Evolutionary conservation across 2,329 filamentous ascomycete species (phyloP), one percentile per base, ranked within the genome.

Genomic region (Nemania bipapillata): DNA sequence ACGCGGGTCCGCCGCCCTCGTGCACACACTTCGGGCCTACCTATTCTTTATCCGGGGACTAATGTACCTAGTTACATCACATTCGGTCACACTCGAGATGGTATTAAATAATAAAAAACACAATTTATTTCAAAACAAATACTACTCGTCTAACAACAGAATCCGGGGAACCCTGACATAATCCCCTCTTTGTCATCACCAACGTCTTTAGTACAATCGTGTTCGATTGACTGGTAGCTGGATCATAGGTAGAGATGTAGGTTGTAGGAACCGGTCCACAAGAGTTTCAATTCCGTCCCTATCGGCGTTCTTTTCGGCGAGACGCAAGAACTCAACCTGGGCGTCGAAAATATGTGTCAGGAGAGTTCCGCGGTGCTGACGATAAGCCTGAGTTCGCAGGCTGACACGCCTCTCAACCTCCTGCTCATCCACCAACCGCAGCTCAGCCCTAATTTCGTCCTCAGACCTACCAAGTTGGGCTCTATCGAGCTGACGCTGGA

Each of bases 321-420:
- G 58, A 5, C 5, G 24, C 20, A 20, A 2, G 15, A 75, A 63
- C 15, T 30, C 67, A 4, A 1, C 7, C 11, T 28, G 17, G 3
- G 71, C 70, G 0, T 28, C 22, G 20, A 74, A 68, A 24, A 77
- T 54, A 24, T 71, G 66, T 2, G 47, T 32, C 2, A 74, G 9
- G 1, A 75, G 8, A 0, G 40, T 49, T 1, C 65, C 54, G 20
- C 73, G 73, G 2, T 76, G 66, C 0, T 52, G 4, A 1, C 73
- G 70, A 63, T 68, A 76, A n/a, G 45, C 45, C 64, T 73, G 72
- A 1, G 72, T 74, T 12, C 55, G 55, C 3, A 17, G 3, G 26
- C 57, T 69, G 1, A 73, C 72, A 1, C 67, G 63, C 15, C 26
- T 63, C 3, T 68, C 68, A 1, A 76, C 2, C 65, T 74, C 72